Evolutionary conservation across 257 asterid species (phyloP), one percentile per base, ranked within the genome.

Genomic region (Solanum piurae): DNA sequence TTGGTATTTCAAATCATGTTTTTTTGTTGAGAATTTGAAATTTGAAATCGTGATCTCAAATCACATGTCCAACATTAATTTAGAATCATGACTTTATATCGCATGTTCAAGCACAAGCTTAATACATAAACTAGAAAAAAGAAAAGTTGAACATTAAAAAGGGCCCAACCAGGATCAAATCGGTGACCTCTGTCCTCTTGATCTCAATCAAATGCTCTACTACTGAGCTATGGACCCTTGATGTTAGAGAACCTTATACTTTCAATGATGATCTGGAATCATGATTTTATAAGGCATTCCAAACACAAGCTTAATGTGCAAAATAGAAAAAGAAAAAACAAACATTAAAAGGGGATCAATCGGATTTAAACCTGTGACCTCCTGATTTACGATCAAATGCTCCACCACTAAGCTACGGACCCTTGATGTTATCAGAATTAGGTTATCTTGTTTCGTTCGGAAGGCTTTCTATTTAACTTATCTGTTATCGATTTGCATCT

Each of bases 141-240:
- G 4, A 5, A 23, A n/a, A n/a, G 7, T 33, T 0, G 3, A n/a
- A 10, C 12, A 58, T 20, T 58, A 9, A 4, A 9, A 83, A 87
- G 93, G 90, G 91, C 89, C 88, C 91, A 88, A 89, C 86, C 90
- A 85, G 74, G 86, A 62, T 91, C 88, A 87, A 91, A 91, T 83
- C 71, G 76, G 82, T 90, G 93, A 89, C 93, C 93, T 46, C 34
- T 38, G 42, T 7, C 42, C 42, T 90, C 88, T 86, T 79, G 90
- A 90, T 91, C 90, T 90, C 91, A 89, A 89, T 89, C 90, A 93
- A 94, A 91, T 94, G 96, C 95, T 94, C 95, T 93, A 93, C 97
- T 95, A 93, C 97, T 93, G 93, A 92, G 97, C 95, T 94, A 94
- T 92, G 93, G 2, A 52, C 9, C 89, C 87, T 6, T 9, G 75